Evolutionary conservation across 1,139 yeast genomes (phyloP).

Genomic region (Zygoascus hellenicus): DNA sequence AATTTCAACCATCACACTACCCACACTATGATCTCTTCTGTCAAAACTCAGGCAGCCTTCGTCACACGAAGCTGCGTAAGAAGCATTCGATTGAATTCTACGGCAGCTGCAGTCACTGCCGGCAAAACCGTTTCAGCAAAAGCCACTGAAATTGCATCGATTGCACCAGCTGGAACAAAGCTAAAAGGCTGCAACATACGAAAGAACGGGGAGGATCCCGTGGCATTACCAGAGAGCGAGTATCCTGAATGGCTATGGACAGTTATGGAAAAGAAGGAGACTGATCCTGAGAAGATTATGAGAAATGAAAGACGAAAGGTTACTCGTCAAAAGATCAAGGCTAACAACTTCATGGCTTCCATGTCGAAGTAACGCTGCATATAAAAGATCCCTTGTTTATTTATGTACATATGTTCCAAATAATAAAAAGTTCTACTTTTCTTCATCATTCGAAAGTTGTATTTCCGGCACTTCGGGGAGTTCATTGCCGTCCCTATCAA

Average conservation of each 20-base stretch:
- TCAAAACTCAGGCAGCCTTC: background rate
- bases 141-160: conserved; percentile 30
- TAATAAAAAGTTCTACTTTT: background rate
- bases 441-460: conserved; percentile 3
- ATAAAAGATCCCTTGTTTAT: conserved; percentile 1
- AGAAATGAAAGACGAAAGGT: conserved; percentile 60
- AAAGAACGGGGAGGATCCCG: conserved; percentile 81
- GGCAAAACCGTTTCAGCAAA: conserved; percentile 4
- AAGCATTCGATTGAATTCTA: conserved; percentile 23
- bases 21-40: background rate
- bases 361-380: conserved; percentile 27
- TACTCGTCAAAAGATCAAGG: conserved; percentile 67
- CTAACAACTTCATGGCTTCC: conserved; percentile 55
- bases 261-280: conserved; percentile 52
- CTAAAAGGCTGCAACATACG: conserved; percentile 66
- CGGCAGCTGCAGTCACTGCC: background rate
- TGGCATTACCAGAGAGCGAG: conserved; percentile 79
- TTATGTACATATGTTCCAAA: conserved; percentile 6
- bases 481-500: conserved; percentile 10
- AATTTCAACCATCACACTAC: background rate
- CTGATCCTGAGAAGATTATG: conserved; percentile 54
- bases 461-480: conserved; percentile 4
- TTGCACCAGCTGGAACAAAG: conserved; percentile 71
- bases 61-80: background rate
- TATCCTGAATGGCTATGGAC: conserved; percentile 97